Evolutionary conservation across 805 yeast genomes (phyloP).

Genomic region (Schizosaccharomyces osmophilus): DNA sequence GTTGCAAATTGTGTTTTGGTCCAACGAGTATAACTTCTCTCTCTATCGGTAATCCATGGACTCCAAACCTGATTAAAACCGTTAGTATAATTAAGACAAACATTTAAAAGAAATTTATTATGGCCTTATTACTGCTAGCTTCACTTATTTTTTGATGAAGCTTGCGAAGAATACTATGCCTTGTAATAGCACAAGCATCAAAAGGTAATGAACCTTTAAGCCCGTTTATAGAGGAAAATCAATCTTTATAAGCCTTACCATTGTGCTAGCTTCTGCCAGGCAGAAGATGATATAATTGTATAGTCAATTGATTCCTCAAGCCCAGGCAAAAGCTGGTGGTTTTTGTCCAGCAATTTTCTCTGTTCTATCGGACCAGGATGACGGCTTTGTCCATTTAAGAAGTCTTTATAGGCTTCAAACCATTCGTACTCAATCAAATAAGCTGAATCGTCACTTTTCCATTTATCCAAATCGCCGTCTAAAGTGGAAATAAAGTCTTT

Average conservation of each 20-base stretch:
- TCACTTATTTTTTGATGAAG: no score
- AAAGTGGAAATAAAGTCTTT: background rate
- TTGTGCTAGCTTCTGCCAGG: constrained; percentile 5
- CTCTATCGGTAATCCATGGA: background rate
- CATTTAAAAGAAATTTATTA: no score
- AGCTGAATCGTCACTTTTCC: background rate
- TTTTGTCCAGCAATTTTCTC: constrained; percentile 4
- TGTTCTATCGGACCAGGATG: constrained; percentile 7
- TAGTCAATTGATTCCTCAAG: constrained; percentile 3
- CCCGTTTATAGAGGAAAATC: background rate
- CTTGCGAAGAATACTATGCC: no score
- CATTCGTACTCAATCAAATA: background rate
- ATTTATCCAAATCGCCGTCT: background rate
- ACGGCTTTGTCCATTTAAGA: background rate
- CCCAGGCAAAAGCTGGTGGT: background rate
- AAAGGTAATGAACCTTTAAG: no score
- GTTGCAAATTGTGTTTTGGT: background rate
- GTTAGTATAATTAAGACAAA: no score
- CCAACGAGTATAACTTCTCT: background rate
- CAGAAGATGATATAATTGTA: constrained; percentile 6
- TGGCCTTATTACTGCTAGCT: no score
- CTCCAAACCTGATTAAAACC: background rate
- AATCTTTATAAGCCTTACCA: constrained; percentile 4
- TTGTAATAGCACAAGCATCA: no score
- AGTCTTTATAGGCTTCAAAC: background rate